Evolutionary conservation across 805 yeast genomes (phyloP), one percentile per base, ranked within the genome.

Genomic region (Saccharomycopsis amapae): DNA sequence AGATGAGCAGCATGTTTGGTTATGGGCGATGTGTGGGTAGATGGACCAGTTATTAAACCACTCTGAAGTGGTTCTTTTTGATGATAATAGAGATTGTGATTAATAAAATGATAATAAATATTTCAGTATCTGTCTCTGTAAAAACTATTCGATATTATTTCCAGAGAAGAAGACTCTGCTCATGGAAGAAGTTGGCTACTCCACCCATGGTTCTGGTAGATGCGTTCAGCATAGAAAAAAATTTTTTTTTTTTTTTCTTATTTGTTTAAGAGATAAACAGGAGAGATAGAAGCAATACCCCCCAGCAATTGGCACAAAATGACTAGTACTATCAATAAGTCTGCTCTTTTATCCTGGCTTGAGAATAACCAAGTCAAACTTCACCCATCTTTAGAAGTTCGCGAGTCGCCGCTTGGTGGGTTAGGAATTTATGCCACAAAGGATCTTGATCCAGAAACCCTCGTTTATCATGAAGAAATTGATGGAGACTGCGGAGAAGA

Each of bases 381-480:
- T 4, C 50, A 46, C 40, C 54, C 54, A 9, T 38, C 24, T 22
- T 23, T 81, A 9, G 66, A 67, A 32, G 60, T 82, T 1, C 66
- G 61, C 30, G 50, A 54, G n/a, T 76, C 86, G 0, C 53, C 62
- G 2, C 49, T 65, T 2, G 87, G 85, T 2, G 95, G 95, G 1
- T 53, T 76, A 2, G 95, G 95, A 5, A 90, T 87, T 0, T 83
- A 82, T 58, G 80, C 84, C 4, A 63, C 58, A 5, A 45, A 55
- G 24, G 67, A 67, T 24, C 55, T 76, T 7, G 62, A 58, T 5
- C 58, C 58, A 28, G 69, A 61, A 32, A 62, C 64, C 1, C 23
- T 49, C 18, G 18, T 13, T 7, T 43, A 33, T 22, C 28, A 12
- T 1, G 39, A 31, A 26, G 48, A 24, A 12, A 5, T 17, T 36